Evolutionary conservation across 345 rosid genomes (phyloP).

Genomic region (Melaleuca quinquenervia): DNA sequence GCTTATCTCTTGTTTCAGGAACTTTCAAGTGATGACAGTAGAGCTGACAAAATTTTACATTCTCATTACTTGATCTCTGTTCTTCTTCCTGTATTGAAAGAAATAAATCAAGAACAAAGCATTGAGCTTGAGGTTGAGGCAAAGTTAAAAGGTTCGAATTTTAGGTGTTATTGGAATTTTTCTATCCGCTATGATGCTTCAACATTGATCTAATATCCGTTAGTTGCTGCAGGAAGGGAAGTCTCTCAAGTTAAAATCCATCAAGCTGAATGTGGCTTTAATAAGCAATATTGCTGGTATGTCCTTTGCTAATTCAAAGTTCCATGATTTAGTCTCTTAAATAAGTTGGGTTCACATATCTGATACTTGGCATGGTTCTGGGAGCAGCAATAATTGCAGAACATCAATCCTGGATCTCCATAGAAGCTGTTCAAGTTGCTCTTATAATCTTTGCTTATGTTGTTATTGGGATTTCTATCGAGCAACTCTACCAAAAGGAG

Average conservation of each 20-base stretch:
- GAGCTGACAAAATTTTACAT: conserved; percentile 55
- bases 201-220: neutral
- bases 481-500: conserved; percentile 26
- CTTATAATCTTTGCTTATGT: conserved; percentile 48
- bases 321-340: neutral
- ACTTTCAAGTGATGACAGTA: conserved; percentile 34
- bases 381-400: conserved; percentile 44
- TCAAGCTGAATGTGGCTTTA: conserved; percentile 31
- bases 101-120: conserved; percentile 54
- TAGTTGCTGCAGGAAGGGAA: conserved; percentile 28
- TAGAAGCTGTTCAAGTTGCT: conserved; percentile 62
- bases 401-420: conserved; percentile 48
- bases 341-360: neutral
- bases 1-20: conserved; percentile 36
- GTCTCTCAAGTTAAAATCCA: conserved; percentile 33
- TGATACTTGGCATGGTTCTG: neutral
- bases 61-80: conserved; percentile 79
- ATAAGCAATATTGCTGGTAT: conserved; percentile 48
- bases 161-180: neutral
- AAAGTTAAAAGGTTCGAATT: conserved; percentile 41
- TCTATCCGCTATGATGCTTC: neutral
- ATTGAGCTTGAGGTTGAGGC: conserved; percentile 61
- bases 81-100: conserved; percentile 84
- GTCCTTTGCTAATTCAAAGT: conserved; percentile 9
- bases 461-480: conserved; percentile 44